Conservation (phyloP, 2,329 filamentous ascomycete species). For the Epichloe gansuensis region DNA sequence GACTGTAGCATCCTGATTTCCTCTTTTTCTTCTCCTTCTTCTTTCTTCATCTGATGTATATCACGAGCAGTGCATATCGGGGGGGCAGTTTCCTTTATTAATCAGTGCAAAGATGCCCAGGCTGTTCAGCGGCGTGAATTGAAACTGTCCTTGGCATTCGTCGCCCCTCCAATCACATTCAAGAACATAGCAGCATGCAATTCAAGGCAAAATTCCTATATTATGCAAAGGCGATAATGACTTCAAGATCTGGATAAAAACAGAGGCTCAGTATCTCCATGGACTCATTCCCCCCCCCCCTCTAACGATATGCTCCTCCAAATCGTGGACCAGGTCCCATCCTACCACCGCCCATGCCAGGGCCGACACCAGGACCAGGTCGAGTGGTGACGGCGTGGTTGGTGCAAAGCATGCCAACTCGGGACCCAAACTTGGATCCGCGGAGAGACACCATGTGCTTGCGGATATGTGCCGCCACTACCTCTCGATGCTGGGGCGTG, state of each 20-base stretch:
- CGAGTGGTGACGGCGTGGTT: slow-evolving; percentile 84
- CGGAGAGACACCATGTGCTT: slow-evolving; percentile 99
- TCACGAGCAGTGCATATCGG: neutral
- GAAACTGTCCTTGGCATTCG: neutral
- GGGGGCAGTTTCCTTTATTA: neutral
- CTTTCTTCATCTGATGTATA: neutral
- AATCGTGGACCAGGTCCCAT: slow-evolving; percentile 48
- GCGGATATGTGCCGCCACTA: slow-evolving; percentile 85
- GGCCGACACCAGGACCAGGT: slow-evolving; percentile 69
- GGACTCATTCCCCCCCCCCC: neutral
- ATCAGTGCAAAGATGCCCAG: neutral
- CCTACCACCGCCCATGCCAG: slow-evolving; percentile 41
- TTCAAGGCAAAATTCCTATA: slow-evolving; percentile 10
- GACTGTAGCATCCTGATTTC: neutral
- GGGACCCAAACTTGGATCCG: slow-evolving; percentile 95
- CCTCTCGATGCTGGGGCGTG: slow-evolving; percentile 74
- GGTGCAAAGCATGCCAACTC: slow-evolving; percentile 97
- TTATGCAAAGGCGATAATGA: slow-evolving; percentile 10
- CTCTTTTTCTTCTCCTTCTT: neutral
- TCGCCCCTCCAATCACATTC: neutral
- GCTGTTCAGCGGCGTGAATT: neutral
- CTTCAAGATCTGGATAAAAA: slow-evolving; percentile 7
- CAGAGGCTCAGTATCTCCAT: neutral
- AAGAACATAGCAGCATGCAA: slow-evolving; percentile 1
- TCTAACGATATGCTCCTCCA: slow-evolving; percentile 42